Base-by-base conservation (phyloP, 306 rosid species). In the Trifolium pratense region DNA sequence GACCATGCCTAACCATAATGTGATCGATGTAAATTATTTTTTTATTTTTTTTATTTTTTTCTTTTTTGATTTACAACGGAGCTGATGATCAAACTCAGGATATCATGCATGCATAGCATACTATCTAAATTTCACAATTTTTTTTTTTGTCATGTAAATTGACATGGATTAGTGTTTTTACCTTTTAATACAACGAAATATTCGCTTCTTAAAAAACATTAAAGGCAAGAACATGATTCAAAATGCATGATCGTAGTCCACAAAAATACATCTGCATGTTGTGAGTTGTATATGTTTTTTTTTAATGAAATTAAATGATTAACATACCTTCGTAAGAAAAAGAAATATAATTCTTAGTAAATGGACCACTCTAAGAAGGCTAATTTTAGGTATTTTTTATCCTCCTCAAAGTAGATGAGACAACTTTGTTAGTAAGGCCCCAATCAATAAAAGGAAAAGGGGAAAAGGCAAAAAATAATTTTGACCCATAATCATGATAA, bases 381-480 rank as follows among this genome's bases (percentile, higher is more conserved):
- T 79, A 73, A 84, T 84, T 78, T 81, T 75, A 77, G 82, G 85
- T 79, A 81, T 86, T 85, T 81, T 84, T 81, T 79, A 83, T 88
- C 79, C 80, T 76, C 73, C 85, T 85, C 89, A 83, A 83, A 84
- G 92, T 86, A 85, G 69, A 83, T 79, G 88, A 82, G 91, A 88
- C 91, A 88, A 87, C 93, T 86, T 88, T 86, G 90, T 78, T 84
- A 77, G 78, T 71, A 86, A 85, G 93, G 80, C 84, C 92, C 89
- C 92, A 83, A 73, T 78, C 81, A 83, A 62, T 53, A 83, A 85
- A 86, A 84, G 67, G 69, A 74, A 80, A 86, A 83, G 81, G 79
- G 1, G 46, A 73, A 89, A 89, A 61, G 80, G 75, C 1, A 72
- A 84, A 83, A 83, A 86, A 79, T 78, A 78, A 90, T 81, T 83